Percentiles rank a stretch among this genome's conserved stretches.
Conservation (phyloP, 306 rosid species). For the Trifolium pratense region DNA sequence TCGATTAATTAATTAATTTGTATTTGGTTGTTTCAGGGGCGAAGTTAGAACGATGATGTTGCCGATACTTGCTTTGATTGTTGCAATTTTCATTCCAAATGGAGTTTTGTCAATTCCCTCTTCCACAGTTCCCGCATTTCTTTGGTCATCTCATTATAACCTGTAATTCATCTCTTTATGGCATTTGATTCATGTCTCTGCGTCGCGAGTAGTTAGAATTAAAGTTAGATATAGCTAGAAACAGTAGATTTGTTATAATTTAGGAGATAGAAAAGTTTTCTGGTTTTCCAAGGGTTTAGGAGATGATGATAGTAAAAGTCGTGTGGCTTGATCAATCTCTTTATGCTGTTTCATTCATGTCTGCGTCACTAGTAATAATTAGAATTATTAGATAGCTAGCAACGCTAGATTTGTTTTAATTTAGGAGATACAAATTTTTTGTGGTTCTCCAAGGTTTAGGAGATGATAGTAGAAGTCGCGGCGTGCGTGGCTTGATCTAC, state of each 20-base stretch:
- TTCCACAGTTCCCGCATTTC: constrained; percentile 83
- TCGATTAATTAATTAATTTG: neutral
- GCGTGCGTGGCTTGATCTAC: no score
- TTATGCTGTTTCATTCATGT: constrained; percentile 16
- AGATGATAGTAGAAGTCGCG: no score
- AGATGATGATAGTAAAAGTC: no score
- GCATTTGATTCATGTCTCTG: no score
- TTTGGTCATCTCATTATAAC: constrained; percentile 77
- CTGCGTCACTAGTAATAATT: neutral
- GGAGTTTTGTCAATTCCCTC: constrained; percentile 52
- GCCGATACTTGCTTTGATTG: constrained; percentile 51
- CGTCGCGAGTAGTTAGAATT: neutral
- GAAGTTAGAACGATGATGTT: constrained; percentile 36
- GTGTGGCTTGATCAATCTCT: neutral
- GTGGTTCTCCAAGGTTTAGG: neutral
- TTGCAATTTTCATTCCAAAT: constrained; percentile 46
- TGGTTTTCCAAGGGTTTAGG: neutral
- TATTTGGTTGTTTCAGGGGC: constrained; percentile 38
- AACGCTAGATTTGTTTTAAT: constrained; percentile 15
- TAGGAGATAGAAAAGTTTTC: neutral
- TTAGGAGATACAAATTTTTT: neutral
- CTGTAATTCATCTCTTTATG: constrained; percentile 38
- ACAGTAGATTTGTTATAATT: constrained; percentile 25
- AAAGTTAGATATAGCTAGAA: neutral
- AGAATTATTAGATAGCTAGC: neutral